Conservation (phyloP, 192 early-diverging fungal genomes). For the Oehlia diaphana region DNA sequence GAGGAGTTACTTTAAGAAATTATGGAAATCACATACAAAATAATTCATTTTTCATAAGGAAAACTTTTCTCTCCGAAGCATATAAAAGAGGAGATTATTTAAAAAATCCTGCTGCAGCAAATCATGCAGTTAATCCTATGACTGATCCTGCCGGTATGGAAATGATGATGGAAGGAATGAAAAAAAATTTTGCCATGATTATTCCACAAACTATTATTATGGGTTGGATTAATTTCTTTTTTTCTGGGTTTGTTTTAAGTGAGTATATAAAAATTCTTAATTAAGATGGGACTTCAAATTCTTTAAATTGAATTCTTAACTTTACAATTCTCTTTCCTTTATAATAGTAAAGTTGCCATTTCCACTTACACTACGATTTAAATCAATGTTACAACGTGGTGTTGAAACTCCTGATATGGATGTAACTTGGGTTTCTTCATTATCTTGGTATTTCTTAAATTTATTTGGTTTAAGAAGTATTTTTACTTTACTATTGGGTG, state of each 20-base stretch:
- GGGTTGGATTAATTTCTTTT: constrained; percentile 99
- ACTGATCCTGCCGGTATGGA: constrained; percentile 91
- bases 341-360: constrained; percentile 90
- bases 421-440: constrained; percentile 93
- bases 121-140: constrained; percentile 79
- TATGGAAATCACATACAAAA: constrained; percentile 68
- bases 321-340: neutral
- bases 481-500: constrained; percentile 89
- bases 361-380: constrained; percentile 94
- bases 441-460: constrained; percentile 99
- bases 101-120: constrained; percentile 75
- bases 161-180: constrained; percentile 97
- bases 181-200: constrained; percentile 96
- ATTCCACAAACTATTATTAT: constrained; percentile 99
- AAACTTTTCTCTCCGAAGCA: constrained; percentile 68
- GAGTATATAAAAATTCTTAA: constrained; percentile 36
- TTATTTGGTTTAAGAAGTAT: constrained; percentile 92
- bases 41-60: constrained; percentile 71
- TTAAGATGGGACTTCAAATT: neutral
- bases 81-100: constrained; percentile 84
- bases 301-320: neutral
- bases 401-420: constrained; percentile 97
- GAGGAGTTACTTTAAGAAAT: constrained; percentile 68
- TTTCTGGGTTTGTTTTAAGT: constrained; percentile 96
- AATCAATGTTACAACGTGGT: constrained; percentile 96